A percentile compares a stretch with the other conserved stretches of the same genome.
Evolutionary conservation across 352 stramenopile genomes (phyloP).

Genomic region (Nothophytophthora sp.): DNA sequence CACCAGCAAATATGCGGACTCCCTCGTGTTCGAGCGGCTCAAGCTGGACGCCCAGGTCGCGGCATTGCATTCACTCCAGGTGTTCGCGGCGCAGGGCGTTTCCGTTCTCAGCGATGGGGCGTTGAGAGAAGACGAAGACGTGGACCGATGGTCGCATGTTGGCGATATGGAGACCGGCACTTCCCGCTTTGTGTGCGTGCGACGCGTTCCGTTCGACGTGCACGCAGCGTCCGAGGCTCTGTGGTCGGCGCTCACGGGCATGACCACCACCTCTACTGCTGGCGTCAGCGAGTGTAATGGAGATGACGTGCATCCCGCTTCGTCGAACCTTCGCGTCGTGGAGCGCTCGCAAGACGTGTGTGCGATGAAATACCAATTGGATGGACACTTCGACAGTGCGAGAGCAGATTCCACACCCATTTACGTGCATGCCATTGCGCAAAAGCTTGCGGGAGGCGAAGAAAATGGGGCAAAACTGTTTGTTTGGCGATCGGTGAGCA

Average conservation of each 20-base stretch:
- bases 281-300: background rate
- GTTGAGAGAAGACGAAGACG: background rate
- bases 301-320: background rate
- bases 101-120: background rate
- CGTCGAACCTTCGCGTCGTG: constrained; percentile 1
- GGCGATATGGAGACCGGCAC: background rate
- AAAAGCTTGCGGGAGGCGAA: background rate
- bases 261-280: background rate
- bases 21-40: constrained; percentile 5
- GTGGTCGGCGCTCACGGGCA: constrained; percentile 9
- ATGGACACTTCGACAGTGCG: background rate
- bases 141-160: constrained; percentile 14
- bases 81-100: constrained; percentile 9
- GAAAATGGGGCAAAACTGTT: constrained; percentile 4
- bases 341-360: constrained; percentile 7
- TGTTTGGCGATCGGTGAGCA: constrained; percentile 14
- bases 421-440: constrained; percentile 10
- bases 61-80: background rate
- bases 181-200: constrained; percentile 12
- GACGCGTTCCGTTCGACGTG: constrained; percentile 17
- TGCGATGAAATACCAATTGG: constrained; percentile 12
- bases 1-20: constrained; percentile 6
- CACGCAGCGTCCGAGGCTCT: constrained; percentile 11
- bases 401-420: background rate
- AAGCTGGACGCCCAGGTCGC: constrained; percentile 5